These are phyloP conservation scores for Brasenia schreberi DNA, from an alignment of 164 flowering plant genomes.

Conservation along the genomic window DNA sequence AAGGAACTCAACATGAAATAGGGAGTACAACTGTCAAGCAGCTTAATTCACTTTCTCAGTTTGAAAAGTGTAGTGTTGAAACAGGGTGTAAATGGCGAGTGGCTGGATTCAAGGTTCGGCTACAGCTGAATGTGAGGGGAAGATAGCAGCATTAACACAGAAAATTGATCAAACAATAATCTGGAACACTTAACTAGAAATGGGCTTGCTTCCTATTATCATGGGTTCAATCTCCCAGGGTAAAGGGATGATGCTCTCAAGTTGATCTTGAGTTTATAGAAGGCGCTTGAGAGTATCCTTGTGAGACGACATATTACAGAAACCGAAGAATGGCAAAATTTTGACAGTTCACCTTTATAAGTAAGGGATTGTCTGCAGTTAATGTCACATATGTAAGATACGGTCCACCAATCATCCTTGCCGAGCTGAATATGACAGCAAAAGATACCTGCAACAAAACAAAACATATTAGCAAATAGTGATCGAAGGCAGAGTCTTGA, in stretches of 20 bases:
- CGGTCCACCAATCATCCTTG: constrained; percentile 75
- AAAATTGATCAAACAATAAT: not conserved
- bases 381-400: constrained; percentile 55
- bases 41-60: no score
- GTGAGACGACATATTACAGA: not conserved
- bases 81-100: no score
- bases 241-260: not conserved
- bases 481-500: no score
- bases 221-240: no score
- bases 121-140: no score
- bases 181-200: no score
- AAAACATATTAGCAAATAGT: no score
- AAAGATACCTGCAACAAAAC: constrained; percentile 38
- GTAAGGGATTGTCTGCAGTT: constrained; percentile 48
- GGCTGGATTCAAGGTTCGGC: no score
- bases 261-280: not conserved
- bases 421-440: constrained; percentile 57
- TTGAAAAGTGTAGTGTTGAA: no score
- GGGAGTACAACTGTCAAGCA: no score
- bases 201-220: no score
- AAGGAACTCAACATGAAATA: no score
- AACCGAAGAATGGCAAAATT: not conserved
- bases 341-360: constrained; percentile 48
- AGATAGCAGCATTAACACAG: not conserved
- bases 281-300: not conserved